These are phyloP conservation scores for Allium cepa DNA, from an alignment of 106 monocot genomes.

Conservation along the genomic window DNA sequence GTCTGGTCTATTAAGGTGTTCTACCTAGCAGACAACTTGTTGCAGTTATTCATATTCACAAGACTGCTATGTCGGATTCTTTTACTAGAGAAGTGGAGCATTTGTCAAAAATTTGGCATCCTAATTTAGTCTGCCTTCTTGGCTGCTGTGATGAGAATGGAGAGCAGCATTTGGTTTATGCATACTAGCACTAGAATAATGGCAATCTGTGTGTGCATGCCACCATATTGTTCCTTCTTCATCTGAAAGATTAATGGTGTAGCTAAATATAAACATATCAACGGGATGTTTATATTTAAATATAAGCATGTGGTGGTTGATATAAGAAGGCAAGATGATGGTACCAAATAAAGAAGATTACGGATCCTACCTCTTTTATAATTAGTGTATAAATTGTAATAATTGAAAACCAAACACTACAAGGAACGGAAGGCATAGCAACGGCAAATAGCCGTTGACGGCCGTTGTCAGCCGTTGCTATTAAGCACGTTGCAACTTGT, in stretches of 20 bases:
- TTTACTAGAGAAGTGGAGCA: constrained; percentile 33
- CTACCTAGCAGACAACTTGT: constrained; percentile 49
- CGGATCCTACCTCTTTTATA: too few relatives aligned
- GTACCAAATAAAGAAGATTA: too few relatives aligned
- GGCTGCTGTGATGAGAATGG: constrained; percentile 31
- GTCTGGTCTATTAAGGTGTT: constrained; percentile 34
- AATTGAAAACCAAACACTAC: too few relatives aligned
- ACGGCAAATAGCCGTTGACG: too few relatives aligned
- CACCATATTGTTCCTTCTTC: constrained; percentile 20
- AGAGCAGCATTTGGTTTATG: constrained; percentile 39
- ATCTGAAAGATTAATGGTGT: constrained; percentile 14
- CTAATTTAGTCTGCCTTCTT: constrained; percentile 29
- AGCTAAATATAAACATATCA: too few relatives aligned
- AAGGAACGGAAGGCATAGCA: too few relatives aligned
- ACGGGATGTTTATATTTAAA: too few relatives aligned
- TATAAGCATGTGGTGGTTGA: too few relatives aligned
- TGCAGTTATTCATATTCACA: constrained; percentile 36
- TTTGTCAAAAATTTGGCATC: constrained; percentile 30
- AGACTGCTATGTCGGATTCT: constrained; percentile 20
- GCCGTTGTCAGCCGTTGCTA: too few relatives aligned
- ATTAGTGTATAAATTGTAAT: too few relatives aligned
- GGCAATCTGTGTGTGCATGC: constrained; percentile 37
- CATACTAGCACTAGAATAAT: constrained; percentile 27
- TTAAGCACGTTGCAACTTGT: too few relatives aligned
- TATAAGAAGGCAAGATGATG: too few relatives aligned